These are phyloP conservation scores for Cyclostephanos tholiformis DNA, from an alignment of 108 stramenopile species.

Conservation along the genomic window DNA sequence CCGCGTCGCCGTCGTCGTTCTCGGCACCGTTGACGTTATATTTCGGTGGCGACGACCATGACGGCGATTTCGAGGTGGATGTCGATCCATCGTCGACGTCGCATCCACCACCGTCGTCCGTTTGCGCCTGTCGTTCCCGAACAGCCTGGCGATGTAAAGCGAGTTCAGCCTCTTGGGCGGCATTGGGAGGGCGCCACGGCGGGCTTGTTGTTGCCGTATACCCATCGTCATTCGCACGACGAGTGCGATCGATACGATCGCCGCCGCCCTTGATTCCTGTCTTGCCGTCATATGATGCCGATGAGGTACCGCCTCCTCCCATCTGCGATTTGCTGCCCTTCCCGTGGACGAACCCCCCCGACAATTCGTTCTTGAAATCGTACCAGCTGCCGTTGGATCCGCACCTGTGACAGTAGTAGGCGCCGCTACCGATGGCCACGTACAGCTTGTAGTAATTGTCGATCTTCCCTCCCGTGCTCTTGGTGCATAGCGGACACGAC, in stretches of 20 bases:
- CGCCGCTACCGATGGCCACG: conserved; percentile 66
- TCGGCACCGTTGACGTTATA: background rate
- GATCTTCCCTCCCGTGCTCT: conserved; percentile 67
- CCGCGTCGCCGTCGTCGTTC: conserved; percentile 2
- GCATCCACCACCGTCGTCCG: no score
- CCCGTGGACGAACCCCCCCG: conserved; percentile 47
- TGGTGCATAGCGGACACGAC: conserved; percentile 84
- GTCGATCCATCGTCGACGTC: background rate
- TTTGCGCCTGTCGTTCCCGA: conserved; percentile 48
- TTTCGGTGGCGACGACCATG: background rate
- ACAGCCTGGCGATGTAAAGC: conserved; percentile 53
- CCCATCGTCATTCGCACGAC: background rate
- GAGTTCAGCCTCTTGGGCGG: conserved; percentile 56
- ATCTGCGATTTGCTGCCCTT: background rate
- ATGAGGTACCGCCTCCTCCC: no score
- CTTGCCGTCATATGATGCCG: no score
- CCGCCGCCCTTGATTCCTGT: no score
- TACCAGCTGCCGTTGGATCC: conserved; percentile 89
- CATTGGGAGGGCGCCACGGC: conserved; percentile 59
- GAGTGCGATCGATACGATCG: background rate
- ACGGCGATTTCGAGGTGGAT: no score
- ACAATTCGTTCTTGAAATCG: conserved; percentile 82
- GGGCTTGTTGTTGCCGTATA: background rate
- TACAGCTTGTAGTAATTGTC: conserved; percentile 80
- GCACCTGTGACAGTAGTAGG: conserved; percentile 95